Evolutionary conservation across 352 stramenopile genomes (phyloP).

Genomic region (Pythium apleroticum): DNA sequence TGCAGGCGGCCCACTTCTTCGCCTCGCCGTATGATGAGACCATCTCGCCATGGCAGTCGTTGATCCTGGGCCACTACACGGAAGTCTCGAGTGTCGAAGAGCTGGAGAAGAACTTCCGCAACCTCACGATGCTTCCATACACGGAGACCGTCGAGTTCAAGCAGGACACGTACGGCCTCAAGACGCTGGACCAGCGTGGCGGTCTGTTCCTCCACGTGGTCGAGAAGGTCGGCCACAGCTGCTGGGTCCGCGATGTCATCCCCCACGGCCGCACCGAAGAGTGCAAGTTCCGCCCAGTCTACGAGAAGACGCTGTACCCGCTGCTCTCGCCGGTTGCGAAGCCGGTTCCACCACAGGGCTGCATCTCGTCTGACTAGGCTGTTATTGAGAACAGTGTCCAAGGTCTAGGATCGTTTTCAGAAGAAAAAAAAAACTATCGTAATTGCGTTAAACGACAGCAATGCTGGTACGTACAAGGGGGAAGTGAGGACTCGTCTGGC

Average conservation of each 20-base stretch:
- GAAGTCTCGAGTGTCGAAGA: slow-evolving; percentile 26
- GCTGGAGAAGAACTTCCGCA: slow-evolving; percentile 29
- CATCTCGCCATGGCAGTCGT: slow-evolving; percentile 37
- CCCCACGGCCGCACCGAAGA: neutral
- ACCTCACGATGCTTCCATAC: slow-evolving; percentile 34
- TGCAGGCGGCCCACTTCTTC: slow-evolving; percentile 34
- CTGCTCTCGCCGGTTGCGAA: neutral
- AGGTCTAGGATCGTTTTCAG: too few species aligned
- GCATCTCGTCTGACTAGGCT: neutral
- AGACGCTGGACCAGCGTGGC: slow-evolving; percentile 29
- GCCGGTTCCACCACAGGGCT: neutral
- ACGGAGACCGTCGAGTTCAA: slow-evolving; percentile 36
- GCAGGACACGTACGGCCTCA: slow-evolving; percentile 34
- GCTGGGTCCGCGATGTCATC: slow-evolving; percentile 29
- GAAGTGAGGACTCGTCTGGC: too few species aligned
- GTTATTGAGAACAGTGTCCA: too few species aligned
- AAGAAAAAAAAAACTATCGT: neutral
- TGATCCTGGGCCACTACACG: slow-evolving; percentile 33
- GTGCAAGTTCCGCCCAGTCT: slow-evolving; percentile 39
- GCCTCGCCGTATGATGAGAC: slow-evolving; percentile 31
- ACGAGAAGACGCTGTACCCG: slow-evolving; percentile 32
- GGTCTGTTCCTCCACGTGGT: slow-evolving; percentile 27
- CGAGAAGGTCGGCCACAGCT: slow-evolving; percentile 27
- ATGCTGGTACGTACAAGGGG: neutral
- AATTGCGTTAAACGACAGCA: neutral